phyloP scores from a whole-genome alignment of 306 rosid genomes.

The Fragaria iinumae region DNA sequence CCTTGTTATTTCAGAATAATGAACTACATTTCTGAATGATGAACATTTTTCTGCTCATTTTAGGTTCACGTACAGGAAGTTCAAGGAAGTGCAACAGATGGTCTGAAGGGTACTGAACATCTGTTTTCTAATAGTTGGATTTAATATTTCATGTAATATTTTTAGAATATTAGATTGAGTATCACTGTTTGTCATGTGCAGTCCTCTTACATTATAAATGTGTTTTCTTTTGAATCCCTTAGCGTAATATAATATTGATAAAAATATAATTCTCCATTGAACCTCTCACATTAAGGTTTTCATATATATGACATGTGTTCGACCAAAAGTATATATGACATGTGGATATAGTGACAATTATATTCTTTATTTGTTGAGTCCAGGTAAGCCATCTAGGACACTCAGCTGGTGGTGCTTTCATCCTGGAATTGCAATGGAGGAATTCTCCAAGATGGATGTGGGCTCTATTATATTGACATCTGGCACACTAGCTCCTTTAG shows the following conservation, averaged over 20 bases:
- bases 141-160: not conserved
- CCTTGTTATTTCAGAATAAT: slow-evolving; percentile 15
- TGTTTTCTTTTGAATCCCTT: not conserved
- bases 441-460: slow-evolving; percentile 54
- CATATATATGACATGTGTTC: not conserved
- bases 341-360: slow-evolving; percentile 17
- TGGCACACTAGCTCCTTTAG: slow-evolving; percentile 92
- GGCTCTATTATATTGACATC: slow-evolving; percentile 92
- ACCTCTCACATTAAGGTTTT: not conserved
- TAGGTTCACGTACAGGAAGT: slow-evolving; percentile 87
- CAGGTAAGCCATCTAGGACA: slow-evolving; percentile 79
- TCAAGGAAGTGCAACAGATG: slow-evolving; percentile 58
- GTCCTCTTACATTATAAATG: not conserved
- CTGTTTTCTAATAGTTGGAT: slow-evolving; percentile 20
- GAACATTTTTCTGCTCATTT: slow-evolving; percentile 24
- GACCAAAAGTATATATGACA: not conserved
- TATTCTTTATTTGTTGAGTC: slow-evolving; percentile 26
- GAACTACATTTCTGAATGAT: slow-evolving; percentile 25
- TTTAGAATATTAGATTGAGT: not conserved
- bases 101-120: slow-evolving; percentile 55
- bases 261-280: not conserved
- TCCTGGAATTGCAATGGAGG: slow-evolving; percentile 96
- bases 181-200: not conserved
- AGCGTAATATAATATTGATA: not conserved
- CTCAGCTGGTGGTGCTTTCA: slow-evolving; percentile 99